phyloP scores from a whole-genome alignment of 768 basidiomycete genomes.

The Leccinum boreale region DNA sequence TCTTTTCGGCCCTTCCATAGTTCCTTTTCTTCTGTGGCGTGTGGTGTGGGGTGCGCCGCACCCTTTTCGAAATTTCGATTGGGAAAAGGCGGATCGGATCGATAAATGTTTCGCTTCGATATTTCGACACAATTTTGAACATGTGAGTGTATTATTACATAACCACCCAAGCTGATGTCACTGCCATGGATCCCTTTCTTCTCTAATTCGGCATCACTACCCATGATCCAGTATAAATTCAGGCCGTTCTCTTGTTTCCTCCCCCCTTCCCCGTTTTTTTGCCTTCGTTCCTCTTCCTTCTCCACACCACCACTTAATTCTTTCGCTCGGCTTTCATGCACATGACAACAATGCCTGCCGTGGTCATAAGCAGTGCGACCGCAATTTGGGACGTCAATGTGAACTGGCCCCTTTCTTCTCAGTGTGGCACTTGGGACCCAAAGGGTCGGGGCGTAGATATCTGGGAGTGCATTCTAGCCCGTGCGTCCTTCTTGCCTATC shows the following conservation, averaged over 20 bases:
- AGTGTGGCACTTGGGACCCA: constrained; percentile 71
- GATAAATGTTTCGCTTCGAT: constrained; percentile 9
- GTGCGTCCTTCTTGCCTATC: constrained; percentile 35
- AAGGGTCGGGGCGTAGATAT: constrained; percentile 66
- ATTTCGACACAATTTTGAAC: constrained; percentile 10
- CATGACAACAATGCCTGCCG: constrained; percentile 21
- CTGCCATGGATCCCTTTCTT: constrained; percentile 28
- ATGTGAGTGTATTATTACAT: constrained; percentile 18
- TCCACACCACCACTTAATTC: neutral
- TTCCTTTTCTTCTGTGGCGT: constrained; percentile 19
- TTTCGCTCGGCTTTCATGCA: constrained; percentile 12
- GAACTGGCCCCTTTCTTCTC: constrained; percentile 60
- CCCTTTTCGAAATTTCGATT: neutral
- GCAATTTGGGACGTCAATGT: constrained; percentile 69
- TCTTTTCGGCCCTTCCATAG: neutral
- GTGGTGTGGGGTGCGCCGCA: constrained; percentile 4
- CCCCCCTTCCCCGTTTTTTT: constrained; percentile 4
- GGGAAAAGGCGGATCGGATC: constrained; percentile 18
- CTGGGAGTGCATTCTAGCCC: constrained; percentile 71
- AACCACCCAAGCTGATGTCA: constrained; percentile 32
- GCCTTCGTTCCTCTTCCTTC: constrained; percentile 5
- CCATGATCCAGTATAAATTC: constrained; percentile 29
- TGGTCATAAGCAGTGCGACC: constrained; percentile 60
- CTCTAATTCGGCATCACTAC: constrained; percentile 26
- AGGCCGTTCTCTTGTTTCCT: constrained; percentile 5